Evolutionary conservation across 495 filamentous ascomycete species (phyloP).

Genomic region (Penicillium argentinense): DNA sequence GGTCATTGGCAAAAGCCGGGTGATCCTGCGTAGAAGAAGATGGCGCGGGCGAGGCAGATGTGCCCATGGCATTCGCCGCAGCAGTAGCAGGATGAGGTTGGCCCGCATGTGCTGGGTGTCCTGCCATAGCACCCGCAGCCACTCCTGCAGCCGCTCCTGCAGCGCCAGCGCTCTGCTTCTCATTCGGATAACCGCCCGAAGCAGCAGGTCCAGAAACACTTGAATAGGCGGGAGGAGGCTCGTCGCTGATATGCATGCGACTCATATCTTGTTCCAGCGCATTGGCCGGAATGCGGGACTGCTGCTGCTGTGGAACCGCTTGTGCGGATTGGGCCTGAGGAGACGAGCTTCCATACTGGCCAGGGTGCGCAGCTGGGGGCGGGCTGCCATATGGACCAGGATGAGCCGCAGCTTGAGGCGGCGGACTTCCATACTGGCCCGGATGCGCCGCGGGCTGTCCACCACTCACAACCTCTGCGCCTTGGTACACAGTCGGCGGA

Average conservation of each 20-base stretch:
- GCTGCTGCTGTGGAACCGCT: constrained; percentile 21
- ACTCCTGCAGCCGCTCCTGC: constrained; percentile 19
- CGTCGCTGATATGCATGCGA: constrained; percentile 77
- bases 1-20: constrained; percentile 87
- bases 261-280: constrained; percentile 86
- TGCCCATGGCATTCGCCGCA: neutral
- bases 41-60: constrained; percentile 26
- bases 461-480: constrained; percentile 57
- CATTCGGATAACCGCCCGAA: constrained; percentile 68
- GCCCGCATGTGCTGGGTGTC: constrained; percentile 25
- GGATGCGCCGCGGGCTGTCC: constrained; percentile 30
- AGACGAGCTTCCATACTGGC: constrained; percentile 13
- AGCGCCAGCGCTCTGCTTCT: constrained; percentile 60
- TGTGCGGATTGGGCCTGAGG: constrained; percentile 15
- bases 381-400: too few relatives aligned
- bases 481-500: constrained; percentile 91
- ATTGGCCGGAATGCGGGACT: constrained; percentile 44
- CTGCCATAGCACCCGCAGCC: constrained; percentile 20
- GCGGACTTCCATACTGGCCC: constrained; percentile 26
- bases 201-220: constrained; percentile 60
- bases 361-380: constrained; percentile 32
- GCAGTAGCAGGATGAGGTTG: constrained; percentile 33
- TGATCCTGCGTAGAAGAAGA: constrained; percentile 59
- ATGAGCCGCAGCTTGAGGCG: constrained; percentile 17
- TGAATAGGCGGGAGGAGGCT: constrained; percentile 90